Percentiles rank a stretch among this genome's conserved stretches.
Evolutionary conservation across 2,329 filamentous ascomycete genomes (phyloP).

Genomic region (Cercospora berteroae): DNA sequence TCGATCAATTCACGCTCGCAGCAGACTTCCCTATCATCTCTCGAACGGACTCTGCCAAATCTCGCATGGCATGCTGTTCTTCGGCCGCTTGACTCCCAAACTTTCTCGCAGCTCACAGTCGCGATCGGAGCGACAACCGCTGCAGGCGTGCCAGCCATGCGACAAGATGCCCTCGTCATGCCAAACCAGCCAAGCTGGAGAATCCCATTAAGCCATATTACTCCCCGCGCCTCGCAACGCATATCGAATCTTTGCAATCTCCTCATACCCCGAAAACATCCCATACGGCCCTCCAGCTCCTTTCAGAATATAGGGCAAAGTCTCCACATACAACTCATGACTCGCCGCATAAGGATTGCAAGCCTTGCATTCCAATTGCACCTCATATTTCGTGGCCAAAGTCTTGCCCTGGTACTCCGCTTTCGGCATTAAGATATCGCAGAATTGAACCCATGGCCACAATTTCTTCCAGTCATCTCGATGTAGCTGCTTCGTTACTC

Average conservation of each 20-base stretch:
- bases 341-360: constrained; percentile 18
- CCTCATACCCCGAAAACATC: constrained; percentile 15
- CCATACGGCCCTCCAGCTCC: constrained; percentile 15
- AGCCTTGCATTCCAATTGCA: constrained; percentile 1
- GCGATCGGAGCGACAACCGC: background rate
- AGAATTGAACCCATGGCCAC: constrained; percentile 21
- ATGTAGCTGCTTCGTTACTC: constrained; percentile 18
- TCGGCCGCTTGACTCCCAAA: background rate
- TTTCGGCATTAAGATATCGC: constrained; percentile 15
- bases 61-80: background rate
- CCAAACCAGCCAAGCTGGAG: background rate
- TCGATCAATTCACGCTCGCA: background rate
- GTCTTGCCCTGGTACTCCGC: constrained; percentile 1
- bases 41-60: background rate
- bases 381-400: constrained; percentile 6
- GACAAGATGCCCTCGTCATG: background rate
- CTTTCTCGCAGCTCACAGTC: background rate
- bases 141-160: background rate
- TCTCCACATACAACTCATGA: constrained; percentile 21
- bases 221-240: background rate
- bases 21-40: background rate
- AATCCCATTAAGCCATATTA: background rate
- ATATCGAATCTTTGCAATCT: constrained; percentile 14
- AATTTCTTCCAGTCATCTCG: constrained; percentile 18
- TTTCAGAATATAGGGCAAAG: constrained; percentile 18